These are phyloP conservation scores for Entophlyctis helioformis DNA, from an alignment of 192 early-diverging fungal genomes.

Conservation along the genomic window DNA sequence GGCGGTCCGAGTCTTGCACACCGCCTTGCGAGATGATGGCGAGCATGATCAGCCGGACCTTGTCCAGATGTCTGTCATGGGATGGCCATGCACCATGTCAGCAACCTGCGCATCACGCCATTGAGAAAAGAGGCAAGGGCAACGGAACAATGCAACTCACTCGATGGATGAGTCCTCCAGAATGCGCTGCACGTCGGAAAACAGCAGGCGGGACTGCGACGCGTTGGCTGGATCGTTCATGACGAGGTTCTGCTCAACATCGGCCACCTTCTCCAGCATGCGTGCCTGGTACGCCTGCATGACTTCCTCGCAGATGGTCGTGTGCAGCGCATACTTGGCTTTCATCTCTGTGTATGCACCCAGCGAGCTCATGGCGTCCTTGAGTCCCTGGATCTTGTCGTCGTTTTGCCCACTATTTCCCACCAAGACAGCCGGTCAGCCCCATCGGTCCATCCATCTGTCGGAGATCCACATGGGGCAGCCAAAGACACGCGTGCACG, in stretches of 20 bases:
- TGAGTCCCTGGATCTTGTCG: slow-evolving; percentile 44
- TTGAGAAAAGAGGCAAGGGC: neutral
- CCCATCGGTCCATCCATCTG: no score
- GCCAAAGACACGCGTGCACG: no score
- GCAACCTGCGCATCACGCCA: no score
- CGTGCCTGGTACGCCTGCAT: slow-evolving; percentile 52
- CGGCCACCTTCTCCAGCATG: slow-evolving; percentile 43
- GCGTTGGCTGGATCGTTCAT: slow-evolving; percentile 62
- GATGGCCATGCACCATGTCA: no score
- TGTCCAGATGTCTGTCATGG: slow-evolving; percentile 57
- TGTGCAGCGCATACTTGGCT: slow-evolving; percentile 56
- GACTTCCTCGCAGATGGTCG: slow-evolving; percentile 57
- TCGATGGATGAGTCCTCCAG: slow-evolving; percentile 50
- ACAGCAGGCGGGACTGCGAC: slow-evolving; percentile 32
- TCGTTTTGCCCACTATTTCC: no score
- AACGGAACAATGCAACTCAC: slow-evolving; percentile 11
- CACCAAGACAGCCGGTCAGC: no score
- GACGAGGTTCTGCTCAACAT: slow-evolving; percentile 63
- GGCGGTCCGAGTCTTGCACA: slow-evolving; percentile 50
- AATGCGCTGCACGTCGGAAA: slow-evolving; percentile 48
- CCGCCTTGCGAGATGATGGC: slow-evolving; percentile 65
- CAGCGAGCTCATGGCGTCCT: slow-evolving; percentile 65
- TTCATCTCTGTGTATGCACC: slow-evolving; percentile 75
- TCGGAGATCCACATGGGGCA: no score
- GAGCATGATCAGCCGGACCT: slow-evolving; percentile 61